Evolutionary conservation across 108 stramenopile genomes (phyloP).

Genomic region (Cyclostephanos tholiformis): DNA sequence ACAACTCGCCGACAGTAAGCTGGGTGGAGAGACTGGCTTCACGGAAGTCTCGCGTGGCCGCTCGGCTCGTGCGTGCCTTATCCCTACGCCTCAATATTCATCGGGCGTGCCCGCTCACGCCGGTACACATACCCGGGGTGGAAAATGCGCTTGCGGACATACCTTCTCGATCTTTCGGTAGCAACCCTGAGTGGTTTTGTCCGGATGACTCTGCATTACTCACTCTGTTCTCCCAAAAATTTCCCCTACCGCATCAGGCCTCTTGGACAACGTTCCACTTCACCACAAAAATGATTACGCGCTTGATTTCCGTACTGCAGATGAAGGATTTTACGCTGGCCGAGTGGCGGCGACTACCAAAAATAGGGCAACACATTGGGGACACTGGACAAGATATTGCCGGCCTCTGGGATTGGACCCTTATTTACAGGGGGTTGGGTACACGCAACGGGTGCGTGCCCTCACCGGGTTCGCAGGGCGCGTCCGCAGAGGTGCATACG

Average conservation of each 20-base stretch:
- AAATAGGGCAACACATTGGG: constrained; percentile 14
- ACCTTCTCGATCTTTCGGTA: constrained; percentile 23
- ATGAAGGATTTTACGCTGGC: constrained; percentile 10
- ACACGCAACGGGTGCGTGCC: neutral
- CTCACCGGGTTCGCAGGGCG: neutral
- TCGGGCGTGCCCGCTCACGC: neutral
- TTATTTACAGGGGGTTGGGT: neutral
- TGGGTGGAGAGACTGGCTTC: constrained; percentile 15
- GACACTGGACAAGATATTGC: constrained; percentile 3
- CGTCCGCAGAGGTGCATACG: neutral
- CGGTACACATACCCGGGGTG: constrained; percentile 14
- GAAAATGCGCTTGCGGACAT: constrained; percentile 9
- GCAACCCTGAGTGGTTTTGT: constrained; percentile 9
- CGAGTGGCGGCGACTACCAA: neutral
- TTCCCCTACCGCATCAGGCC: constrained; percentile 24
- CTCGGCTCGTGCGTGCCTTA: neutral
- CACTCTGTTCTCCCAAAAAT: neutral
- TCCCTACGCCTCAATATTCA: neutral
- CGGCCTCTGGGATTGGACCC: neutral
- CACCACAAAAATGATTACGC: constrained; percentile 1
- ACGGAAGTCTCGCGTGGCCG: neutral
- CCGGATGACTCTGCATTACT: neutral
- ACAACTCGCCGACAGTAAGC: constrained; percentile 14
- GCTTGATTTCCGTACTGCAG: constrained; percentile 17
- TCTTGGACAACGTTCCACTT: constrained; percentile 13